Conservation (phyloP, 257 asterid genomes). For the Penstemon newberryi region DNA sequence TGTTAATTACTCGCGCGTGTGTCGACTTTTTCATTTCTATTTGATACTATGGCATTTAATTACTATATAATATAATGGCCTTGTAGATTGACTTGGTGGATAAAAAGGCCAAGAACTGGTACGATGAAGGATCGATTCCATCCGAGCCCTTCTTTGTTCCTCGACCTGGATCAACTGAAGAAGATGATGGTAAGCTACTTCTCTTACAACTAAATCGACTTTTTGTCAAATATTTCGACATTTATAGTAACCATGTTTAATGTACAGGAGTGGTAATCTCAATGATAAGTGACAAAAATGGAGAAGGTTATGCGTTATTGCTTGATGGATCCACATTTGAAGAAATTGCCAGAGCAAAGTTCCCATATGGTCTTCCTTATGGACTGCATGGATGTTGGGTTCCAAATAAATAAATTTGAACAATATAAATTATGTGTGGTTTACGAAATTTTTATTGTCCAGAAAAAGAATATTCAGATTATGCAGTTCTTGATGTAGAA, state of each 20-base stretch:
- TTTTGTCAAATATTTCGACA: neutral
- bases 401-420: constrained; percentile 45
- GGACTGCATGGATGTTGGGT: constrained; percentile 99
- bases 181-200: constrained; percentile 78
- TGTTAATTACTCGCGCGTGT: no score
- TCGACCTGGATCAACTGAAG: constrained; percentile 76
- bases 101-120: constrained; percentile 89
- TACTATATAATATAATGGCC: no score
- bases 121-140: constrained; percentile 76
- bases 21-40: no score
- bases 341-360: constrained; percentile 90
- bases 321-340: constrained; percentile 81
- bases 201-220: no score
- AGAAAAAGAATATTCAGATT: neutral
- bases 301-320: constrained; percentile 84
- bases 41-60: no score
- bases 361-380: constrained; percentile 95
- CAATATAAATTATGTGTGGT: neutral
- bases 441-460: neutral
- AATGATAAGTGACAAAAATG: constrained; percentile 71
- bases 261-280: constrained; percentile 84
- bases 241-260: neutral
- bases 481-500: constrained; percentile 11
- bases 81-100: constrained; percentile 49
- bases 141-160: constrained; percentile 92